Conservation (phyloP, 2,329 filamentous ascomycete species). For the Gliomastix tumulicola region DNA sequence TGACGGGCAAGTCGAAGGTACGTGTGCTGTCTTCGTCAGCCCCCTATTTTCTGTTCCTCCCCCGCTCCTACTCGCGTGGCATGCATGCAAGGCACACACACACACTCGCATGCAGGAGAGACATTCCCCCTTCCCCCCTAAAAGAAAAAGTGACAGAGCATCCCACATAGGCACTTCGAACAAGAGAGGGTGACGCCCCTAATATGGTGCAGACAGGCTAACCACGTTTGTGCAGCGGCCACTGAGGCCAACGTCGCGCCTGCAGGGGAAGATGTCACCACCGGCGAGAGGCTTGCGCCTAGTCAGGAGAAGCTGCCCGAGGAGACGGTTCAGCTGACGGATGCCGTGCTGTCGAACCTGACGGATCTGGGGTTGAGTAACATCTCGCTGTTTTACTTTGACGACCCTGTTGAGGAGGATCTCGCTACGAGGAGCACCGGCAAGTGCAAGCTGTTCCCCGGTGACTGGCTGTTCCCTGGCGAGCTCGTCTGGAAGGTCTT, state of each 20-base stretch:
- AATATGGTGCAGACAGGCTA: too few relatives aligned
- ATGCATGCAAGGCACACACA: too few relatives aligned
- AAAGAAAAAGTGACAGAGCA: too few relatives aligned
- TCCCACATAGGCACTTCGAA: too few relatives aligned
- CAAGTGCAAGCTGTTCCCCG: conserved; percentile 19
- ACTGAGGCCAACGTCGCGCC: conserved; percentile 11
- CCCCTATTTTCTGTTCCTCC: background rate
- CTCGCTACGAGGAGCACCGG: background rate
- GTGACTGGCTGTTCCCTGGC: conserved; percentile 16
- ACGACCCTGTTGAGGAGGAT: conserved; percentile 6
- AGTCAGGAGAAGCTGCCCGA: background rate
- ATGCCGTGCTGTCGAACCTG: conserved; percentile 21
- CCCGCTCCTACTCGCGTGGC: too few relatives aligned
- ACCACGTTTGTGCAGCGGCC: conserved; percentile 1
- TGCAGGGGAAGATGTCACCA: conserved; percentile 7
- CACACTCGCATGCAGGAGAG: too few relatives aligned
- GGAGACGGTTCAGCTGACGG: conserved; percentile 23
- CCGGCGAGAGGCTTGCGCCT: conserved; percentile 8
- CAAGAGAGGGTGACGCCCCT: too few relatives aligned
- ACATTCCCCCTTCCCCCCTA: too few relatives aligned
- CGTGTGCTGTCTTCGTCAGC: background rate
- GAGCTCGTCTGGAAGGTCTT: conserved; percentile 20
- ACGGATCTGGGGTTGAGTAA: conserved; percentile 18
- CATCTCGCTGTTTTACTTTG: conserved; percentile 24
- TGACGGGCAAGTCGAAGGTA: conserved; percentile 10